Evolutionary conservation across 352 stramenopile species (phyloP).

Genomic region (Hyaloperonospora brassicae): DNA sequence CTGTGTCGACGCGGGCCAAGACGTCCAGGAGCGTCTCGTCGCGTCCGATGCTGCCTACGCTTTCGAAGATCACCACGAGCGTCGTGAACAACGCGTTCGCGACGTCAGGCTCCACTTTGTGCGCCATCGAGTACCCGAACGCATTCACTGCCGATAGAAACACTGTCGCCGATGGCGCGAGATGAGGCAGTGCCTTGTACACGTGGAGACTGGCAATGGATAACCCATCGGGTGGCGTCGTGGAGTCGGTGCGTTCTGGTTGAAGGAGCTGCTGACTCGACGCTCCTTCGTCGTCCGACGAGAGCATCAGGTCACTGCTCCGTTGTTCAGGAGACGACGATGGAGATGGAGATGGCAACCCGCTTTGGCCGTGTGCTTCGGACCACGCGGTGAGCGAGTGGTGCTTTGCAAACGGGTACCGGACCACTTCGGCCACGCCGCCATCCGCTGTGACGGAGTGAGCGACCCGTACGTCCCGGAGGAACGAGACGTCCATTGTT

Average conservation of each 20-base stretch:
- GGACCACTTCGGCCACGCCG: conserved; percentile 20
- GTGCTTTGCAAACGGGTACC: conserved; percentile 24
- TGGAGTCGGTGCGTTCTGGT: conserved; percentile 4
- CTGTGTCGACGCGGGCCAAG: conserved; percentile 14
- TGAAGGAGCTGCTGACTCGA: neutral
- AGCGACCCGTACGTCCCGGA: conserved; percentile 22
- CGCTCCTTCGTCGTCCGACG: conserved; percentile 5
- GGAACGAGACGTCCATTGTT: conserved; percentile 17
- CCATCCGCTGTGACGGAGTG: conserved; percentile 25
- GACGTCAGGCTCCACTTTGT: conserved; percentile 30
- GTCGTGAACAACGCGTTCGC: conserved; percentile 31
- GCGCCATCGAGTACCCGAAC: conserved; percentile 59
- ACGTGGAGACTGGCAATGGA: conserved; percentile 42
- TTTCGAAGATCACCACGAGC: conserved; percentile 26
- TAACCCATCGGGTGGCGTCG: conserved; percentile 9
- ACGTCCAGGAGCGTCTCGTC: conserved; percentile 23
- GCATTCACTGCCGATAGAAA: conserved; percentile 36
- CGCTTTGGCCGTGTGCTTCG: conserved; percentile 5
- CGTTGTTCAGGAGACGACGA: no score
- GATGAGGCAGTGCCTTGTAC: conserved; percentile 46
- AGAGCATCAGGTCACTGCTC: no score
- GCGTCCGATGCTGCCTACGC: conserved; percentile 14
- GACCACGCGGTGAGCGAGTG: conserved; percentile 13
- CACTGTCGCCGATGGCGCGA: conserved; percentile 37
- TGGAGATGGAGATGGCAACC: no score